Percentiles rank a stretch among this genome's conserved stretches.
phyloP scores from a whole-genome alignment of 1,139 yeast genomes.

The Pneumocystis oryctolagi region DNA sequence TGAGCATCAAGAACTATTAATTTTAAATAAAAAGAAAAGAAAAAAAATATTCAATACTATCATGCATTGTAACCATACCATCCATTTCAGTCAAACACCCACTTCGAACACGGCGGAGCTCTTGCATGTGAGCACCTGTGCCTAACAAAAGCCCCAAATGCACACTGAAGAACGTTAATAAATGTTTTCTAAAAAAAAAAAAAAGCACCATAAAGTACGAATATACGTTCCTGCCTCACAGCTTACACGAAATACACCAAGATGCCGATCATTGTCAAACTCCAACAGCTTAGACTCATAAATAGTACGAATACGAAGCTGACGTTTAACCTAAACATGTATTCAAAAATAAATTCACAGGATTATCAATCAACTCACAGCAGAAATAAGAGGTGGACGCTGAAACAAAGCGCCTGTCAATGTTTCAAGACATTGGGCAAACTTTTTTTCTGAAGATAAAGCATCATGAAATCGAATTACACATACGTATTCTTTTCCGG shows the following conservation, averaged over 20 bases:
- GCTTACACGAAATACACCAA: slow-evolving; percentile 98
- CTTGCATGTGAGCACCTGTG: slow-evolving; percentile 99
- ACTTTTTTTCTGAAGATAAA: slow-evolving; percentile 75
- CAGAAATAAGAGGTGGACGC: slow-evolving; percentile 97
- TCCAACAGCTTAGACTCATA: slow-evolving; percentile 91
- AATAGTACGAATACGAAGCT: slow-evolving; percentile 92
- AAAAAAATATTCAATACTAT: slow-evolving; percentile 21
- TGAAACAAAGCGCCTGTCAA: slow-evolving; percentile 97
- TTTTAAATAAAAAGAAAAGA: neutral
- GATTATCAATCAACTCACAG: slow-evolving; percentile 29
- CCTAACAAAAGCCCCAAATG: slow-evolving; percentile 96
- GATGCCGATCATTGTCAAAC: slow-evolving; percentile 90
- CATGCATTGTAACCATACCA: slow-evolving; percentile 88
- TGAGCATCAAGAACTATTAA: slow-evolving; percentile 73
- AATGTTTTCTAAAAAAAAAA: neutral
- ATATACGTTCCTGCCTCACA: slow-evolving; percentile 99
- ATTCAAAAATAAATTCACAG: neutral
- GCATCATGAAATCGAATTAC: slow-evolving; percentile 91
- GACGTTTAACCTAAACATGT: slow-evolving; percentile 50
- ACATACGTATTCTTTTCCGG: slow-evolving; percentile 98
- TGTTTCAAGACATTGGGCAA: slow-evolving; percentile 78
- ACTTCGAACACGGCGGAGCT: slow-evolving; percentile 95
- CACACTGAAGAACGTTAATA: slow-evolving; percentile 36
- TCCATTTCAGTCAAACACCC: slow-evolving; percentile 90
- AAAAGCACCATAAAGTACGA: slow-evolving; percentile 58